phyloP scores from a whole-genome alignment of 83 land plant genomes.

The Isoetes engelmannii region DNA sequence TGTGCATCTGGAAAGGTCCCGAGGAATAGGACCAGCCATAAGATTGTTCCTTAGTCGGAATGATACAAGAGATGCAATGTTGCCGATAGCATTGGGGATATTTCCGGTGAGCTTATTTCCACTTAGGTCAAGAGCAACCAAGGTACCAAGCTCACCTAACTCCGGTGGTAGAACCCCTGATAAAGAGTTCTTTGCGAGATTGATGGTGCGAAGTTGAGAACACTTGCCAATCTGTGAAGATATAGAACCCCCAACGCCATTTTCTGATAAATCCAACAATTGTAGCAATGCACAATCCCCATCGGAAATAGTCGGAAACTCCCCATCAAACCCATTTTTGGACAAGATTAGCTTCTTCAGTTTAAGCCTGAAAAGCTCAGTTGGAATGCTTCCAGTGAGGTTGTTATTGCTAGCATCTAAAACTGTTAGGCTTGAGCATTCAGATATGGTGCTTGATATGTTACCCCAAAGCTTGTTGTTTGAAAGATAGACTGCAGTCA shows the following conservation, averaged over 20 bases:
- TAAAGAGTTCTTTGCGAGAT: not conserved
- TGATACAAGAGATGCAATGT: not conserved
- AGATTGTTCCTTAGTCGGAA: too few species aligned
- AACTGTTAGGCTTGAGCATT: not conserved
- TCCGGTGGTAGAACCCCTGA: not conserved
- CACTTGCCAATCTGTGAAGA: too few species aligned
- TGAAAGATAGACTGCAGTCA: not conserved
- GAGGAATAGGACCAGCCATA: too few species aligned
- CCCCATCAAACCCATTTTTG: too few species aligned
- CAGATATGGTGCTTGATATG: not conserved
- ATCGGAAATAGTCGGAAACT: too few species aligned
- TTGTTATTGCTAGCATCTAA: constrained; percentile 3
- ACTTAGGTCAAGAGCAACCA: not conserved
- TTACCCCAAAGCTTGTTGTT: not conserved
- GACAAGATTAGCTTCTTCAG: too few species aligned
- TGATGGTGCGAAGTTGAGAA: not conserved
- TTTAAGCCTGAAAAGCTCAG: not conserved
- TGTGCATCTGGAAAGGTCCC: not conserved
- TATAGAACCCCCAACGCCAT: too few species aligned
- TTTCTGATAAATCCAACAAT: not conserved
- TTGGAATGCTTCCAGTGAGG: not conserved
- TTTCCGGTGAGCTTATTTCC: not conserved
- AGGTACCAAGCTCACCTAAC: not conserved
- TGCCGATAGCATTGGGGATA: not conserved
- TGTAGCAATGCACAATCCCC: too few species aligned